These are phyloP conservation scores for Triadica sebifera DNA, from an alignment of 345 rosid genomes.

Conservation along the genomic window DNA sequence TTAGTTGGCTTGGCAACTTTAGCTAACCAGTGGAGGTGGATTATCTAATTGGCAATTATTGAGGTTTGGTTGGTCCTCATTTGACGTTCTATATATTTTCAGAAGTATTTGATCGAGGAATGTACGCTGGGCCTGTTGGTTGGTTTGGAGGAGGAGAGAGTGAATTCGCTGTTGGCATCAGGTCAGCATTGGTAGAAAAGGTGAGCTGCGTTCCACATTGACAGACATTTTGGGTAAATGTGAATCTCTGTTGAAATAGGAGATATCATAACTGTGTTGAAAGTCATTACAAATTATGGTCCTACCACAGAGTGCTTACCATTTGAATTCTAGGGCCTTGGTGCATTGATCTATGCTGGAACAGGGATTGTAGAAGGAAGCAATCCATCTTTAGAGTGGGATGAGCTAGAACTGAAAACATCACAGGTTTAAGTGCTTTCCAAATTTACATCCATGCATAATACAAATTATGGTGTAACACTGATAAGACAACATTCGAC, in stretches of 20 bases:
- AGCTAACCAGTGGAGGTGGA: not conserved
- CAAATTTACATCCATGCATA: not conserved
- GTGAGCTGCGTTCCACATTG: slow-evolving; percentile 33
- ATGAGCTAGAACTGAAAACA: slow-evolving; percentile 82
- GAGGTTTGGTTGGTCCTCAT: not conserved
- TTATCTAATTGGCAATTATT: not conserved
- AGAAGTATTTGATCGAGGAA: slow-evolving; percentile 92
- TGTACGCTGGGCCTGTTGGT: slow-evolving; percentile 95
- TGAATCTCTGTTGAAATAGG: not conserved
- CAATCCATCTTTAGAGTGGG: slow-evolving; percentile 74
- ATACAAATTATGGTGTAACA: not conserved
- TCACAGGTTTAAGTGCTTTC: slow-evolving; percentile 54
- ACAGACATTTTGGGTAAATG: not conserved
- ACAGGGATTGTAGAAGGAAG: slow-evolving; percentile 89
- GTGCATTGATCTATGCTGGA: slow-evolving; percentile 81
- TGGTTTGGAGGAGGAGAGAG: slow-evolving; percentile 97
- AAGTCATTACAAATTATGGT: not conserved
- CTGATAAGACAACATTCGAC: not conserved
- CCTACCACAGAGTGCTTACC: not conserved
- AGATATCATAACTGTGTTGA: not conserved
- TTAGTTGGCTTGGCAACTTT: slow-evolving; percentile 2
- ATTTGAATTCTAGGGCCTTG: slow-evolving; percentile 50
- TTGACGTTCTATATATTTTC: slow-evolving; percentile 2
- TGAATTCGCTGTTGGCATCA: slow-evolving; percentile 88
- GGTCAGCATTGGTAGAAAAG: slow-evolving; percentile 82